phyloP scores from a whole-genome alignment of 2,329 filamentous ascomycete species.

The Endoconidiophora polonica region DNA sequence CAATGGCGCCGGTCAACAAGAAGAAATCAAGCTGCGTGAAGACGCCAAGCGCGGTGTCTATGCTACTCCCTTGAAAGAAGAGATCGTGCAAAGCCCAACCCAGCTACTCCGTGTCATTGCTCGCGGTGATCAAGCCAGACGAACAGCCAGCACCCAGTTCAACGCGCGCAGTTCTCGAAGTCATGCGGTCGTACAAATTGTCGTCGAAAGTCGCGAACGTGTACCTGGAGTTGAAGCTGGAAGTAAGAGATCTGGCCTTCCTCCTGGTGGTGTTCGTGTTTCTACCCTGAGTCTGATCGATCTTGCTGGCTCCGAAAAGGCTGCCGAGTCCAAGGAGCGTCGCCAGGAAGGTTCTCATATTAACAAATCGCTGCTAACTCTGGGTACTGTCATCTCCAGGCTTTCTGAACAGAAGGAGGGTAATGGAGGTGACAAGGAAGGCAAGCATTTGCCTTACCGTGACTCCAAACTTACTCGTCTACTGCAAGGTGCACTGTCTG shows the following conservation, averaged over 20 bases:
- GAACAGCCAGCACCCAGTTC: constrained; percentile 90
- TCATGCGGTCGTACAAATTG: constrained; percentile 96
- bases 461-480: constrained; percentile 94
- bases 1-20: constrained; percentile 43
- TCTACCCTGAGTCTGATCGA: constrained; percentile 93
- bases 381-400: constrained; percentile 87
- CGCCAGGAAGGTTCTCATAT: constrained; percentile 92
- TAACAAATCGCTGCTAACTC: constrained; percentile 89
- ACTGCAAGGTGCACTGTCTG: constrained; percentile 80
- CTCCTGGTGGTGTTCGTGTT: constrained; percentile 81
- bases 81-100: constrained; percentile 95
- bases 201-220: constrained; percentile 89
- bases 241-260: constrained; percentile 50
- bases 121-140: constrained; percentile 74
- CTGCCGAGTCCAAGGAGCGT: constrained; percentile 86
- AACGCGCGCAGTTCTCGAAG: constrained; percentile 92
- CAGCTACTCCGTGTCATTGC: constrained; percentile 90
- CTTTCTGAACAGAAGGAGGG: constrained; percentile 71
- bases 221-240: constrained; percentile 41
- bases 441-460: constrained; percentile 85
- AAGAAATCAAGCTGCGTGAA: constrained; percentile 94
- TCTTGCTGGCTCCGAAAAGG: constrained; percentile 87
- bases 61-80: constrained; percentile 87
- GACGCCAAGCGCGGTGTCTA: constrained; percentile 95
- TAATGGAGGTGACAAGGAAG: constrained; percentile 60